Conservation (phyloP, 176 grass and related monocot genomes). For the Aegilops longissima region DNA sequence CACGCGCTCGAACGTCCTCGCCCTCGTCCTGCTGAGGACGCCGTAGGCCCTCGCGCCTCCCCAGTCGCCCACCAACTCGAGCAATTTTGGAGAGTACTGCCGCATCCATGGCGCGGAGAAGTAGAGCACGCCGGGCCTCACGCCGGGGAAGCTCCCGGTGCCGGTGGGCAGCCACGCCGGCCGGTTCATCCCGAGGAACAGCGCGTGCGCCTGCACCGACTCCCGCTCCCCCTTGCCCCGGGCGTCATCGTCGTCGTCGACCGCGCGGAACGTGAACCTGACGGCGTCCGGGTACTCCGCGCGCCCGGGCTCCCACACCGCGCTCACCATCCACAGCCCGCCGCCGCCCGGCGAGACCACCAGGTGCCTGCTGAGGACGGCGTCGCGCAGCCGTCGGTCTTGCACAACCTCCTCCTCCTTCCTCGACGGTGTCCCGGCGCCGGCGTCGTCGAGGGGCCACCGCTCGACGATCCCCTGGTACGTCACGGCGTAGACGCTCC, state of each 20-base stretch:
- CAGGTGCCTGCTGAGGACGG: neutral
- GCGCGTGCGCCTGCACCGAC: neutral
- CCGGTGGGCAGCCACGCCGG: slow-evolving; percentile 1
- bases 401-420: neutral
- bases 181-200: slow-evolving; percentile 28
- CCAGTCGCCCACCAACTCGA: neutral
- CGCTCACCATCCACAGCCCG: neutral
- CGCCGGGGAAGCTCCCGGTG: neutral
- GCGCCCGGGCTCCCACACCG: neutral
- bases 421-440: neutral
- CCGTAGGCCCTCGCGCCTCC: neutral
- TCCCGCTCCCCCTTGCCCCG: neutral
- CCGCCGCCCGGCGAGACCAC: neutral
- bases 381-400: neutral
- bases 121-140: slow-evolving; percentile 13
- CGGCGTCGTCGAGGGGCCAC: neutral
- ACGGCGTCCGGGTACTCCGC: neutral
- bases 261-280: neutral
- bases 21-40: neutral
- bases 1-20: neutral
- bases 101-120: slow-evolving; percentile 1
- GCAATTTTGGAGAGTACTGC: neutral
- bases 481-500: neutral
- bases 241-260: neutral
- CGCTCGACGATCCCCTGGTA: neutral